These are phyloP conservation scores for Mycena rebaudengoi DNA, from an alignment of 768 basidiomycete genomes.

Conservation along the genomic window DNA sequence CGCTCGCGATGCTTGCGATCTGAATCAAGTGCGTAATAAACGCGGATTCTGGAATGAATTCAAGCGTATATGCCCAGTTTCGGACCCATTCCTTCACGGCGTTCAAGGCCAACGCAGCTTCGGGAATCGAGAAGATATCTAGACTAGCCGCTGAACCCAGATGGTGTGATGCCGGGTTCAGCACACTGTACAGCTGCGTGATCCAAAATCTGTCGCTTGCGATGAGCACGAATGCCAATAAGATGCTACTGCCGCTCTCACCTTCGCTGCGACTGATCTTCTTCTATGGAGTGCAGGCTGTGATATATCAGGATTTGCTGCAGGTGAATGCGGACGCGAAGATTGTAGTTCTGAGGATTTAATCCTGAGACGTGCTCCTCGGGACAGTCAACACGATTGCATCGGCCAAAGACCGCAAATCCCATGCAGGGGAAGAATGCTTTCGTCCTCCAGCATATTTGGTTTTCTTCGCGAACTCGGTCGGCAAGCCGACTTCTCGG, in stretches of 20 bases:
- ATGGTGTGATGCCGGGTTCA: slow-evolving; percentile 54
- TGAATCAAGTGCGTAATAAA: slow-evolving; percentile 54
- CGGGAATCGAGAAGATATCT: slow-evolving; percentile 45
- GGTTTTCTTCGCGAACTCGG: slow-evolving; percentile 42
- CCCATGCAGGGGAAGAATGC: slow-evolving; percentile 51
- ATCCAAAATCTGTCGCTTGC: slow-evolving; percentile 63
- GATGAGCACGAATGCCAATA: no score
- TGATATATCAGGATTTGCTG: no score
- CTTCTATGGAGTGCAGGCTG: no score
- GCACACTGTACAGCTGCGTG: slow-evolving; percentile 52
- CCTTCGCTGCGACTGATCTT: no score
- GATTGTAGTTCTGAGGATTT: slow-evolving; percentile 46
- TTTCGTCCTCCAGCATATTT: slow-evolving; percentile 34
- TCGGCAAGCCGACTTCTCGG: slow-evolving; percentile 37
- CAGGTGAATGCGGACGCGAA: no score
- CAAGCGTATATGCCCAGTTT: slow-evolving; percentile 45
- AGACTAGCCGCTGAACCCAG: slow-evolving; percentile 54
- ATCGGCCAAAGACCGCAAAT: slow-evolving; percentile 39
- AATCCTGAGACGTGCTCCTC: slow-evolving; percentile 42
- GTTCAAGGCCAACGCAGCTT: slow-evolving; percentile 43
- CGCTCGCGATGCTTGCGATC: slow-evolving; percentile 45
- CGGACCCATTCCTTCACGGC: slow-evolving; percentile 57
- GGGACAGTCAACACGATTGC: slow-evolving; percentile 41
- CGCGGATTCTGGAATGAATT: slow-evolving; percentile 27
- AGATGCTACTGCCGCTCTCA: no score